A percentile compares a stretch with the other conserved stretches of the same genome.
Conservation (phyloP, 2,329 filamentous ascomycete species). For the Aspergillus eucalypticola region DNA sequence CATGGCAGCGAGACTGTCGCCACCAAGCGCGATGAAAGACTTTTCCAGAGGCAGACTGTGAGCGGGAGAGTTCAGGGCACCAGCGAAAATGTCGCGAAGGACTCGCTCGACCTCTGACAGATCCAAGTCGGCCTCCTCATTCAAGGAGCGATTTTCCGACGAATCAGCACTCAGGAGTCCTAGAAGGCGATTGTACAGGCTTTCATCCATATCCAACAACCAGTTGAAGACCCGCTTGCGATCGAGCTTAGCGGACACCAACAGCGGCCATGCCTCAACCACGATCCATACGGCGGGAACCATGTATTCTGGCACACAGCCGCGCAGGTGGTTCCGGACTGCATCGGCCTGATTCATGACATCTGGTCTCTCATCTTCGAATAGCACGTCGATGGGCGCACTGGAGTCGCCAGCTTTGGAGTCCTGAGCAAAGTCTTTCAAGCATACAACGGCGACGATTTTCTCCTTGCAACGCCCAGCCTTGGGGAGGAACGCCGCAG, state of each 20-base stretch:
- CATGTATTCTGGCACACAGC: neutral
- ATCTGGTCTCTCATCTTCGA: neutral
- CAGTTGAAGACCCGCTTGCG: neutral
- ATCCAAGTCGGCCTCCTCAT: neutral
- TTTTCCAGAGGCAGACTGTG: neutral
- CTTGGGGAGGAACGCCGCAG: neutral
- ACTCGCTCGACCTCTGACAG: neutral
- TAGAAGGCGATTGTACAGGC: neutral
- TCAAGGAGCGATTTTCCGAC: neutral
- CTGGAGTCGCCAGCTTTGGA: neutral
- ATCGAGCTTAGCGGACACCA: neutral
- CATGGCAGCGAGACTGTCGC: neutral
- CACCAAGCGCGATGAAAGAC: neutral
- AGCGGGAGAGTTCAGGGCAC: neutral
- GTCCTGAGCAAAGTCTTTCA: neutral
- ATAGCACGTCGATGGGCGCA: neutral
- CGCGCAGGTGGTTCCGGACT: neutral
- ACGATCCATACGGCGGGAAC: neutral
- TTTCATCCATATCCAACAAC: neutral
- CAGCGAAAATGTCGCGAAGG: neutral
- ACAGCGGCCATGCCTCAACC: neutral
- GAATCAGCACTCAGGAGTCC: neutral
- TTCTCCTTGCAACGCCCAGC: neutral
- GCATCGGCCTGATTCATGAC: neutral
- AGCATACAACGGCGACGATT: neutral